Evolutionary conservation across 768 basidiomycete species (phyloP).

Genomic region (Favolaschia claudopus): DNA sequence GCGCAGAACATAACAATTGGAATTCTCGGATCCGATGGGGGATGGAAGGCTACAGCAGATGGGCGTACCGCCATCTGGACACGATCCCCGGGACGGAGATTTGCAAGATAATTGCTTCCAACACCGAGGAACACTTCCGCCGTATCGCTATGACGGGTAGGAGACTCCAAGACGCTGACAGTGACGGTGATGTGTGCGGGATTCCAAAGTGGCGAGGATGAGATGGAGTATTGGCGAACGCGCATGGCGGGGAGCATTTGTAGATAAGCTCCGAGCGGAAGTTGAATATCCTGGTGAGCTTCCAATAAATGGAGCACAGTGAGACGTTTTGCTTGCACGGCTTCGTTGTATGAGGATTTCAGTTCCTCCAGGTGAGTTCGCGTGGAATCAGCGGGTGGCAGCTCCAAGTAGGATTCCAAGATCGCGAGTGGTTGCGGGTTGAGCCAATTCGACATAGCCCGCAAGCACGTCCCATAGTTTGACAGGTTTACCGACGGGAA

Average conservation of each 20-base stretch:
- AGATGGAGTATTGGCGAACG: conserved; percentile 58
- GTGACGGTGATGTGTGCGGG: conserved; percentile 50
- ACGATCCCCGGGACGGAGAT: conserved; percentile 45
- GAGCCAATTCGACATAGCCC: conserved; percentile 55
- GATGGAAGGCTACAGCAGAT: conserved; percentile 50
- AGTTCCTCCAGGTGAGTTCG: conserved; percentile 37
- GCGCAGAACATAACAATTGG: conserved; percentile 55
- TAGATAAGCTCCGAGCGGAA: conserved; percentile 45
- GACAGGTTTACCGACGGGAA: conserved; percentile 47
- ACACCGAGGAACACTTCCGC: conserved; percentile 49
- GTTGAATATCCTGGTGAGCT: conserved; percentile 40
- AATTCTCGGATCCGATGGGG: conserved; percentile 41
- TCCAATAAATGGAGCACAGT: conserved; percentile 52
- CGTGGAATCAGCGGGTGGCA: conserved; percentile 33
- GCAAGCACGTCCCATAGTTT: conserved; percentile 43
- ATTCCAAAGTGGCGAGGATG: conserved; percentile 54
- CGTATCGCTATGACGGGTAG: conserved; percentile 38
- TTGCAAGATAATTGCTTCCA: conserved; percentile 52
- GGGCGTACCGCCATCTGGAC: conserved; percentile 52
- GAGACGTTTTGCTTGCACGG: conserved; percentile 43
- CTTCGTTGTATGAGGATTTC: conserved; percentile 36
- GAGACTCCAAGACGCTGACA: conserved; percentile 48
- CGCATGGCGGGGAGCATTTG: conserved; percentile 53
- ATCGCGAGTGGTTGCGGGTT: conserved; percentile 52
- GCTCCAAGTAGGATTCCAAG: conserved; percentile 38